Percentiles rank a stretch among this genome's conserved stretches.
Evolutionary conservation across 75 land plant genomes (phyloP).

Genomic region (Cunninghamia lanceolata): DNA sequence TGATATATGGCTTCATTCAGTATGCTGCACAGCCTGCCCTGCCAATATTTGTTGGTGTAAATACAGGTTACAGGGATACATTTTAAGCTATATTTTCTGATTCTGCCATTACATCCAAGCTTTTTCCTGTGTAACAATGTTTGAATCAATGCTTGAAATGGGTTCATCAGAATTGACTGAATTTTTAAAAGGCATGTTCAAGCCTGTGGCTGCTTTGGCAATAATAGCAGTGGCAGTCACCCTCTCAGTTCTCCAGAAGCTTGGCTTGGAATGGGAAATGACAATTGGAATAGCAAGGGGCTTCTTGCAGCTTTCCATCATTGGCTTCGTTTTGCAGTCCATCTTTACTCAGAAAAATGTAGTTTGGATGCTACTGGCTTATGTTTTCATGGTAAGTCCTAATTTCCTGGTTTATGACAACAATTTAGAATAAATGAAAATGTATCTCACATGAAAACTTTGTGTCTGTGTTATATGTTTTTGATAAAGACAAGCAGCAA

Average conservation of each 20-base stretch:
- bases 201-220: constrained; percentile 64
- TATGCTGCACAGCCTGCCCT: no score
- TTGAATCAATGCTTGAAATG: background rate
- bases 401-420: background rate
- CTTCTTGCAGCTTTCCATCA: constrained; percentile 78
- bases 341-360: constrained; percentile 66
- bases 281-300: constrained; percentile 59
- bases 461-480: no score
- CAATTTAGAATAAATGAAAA: no score
- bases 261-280: constrained; percentile 72
- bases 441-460: no score
- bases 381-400: constrained; percentile 71
- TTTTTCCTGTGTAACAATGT: background rate
- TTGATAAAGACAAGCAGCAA: no score
- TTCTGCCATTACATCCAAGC: no score
- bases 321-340: constrained; percentile 86
- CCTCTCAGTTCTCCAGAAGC: no score
- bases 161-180: no score
- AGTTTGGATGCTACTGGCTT: constrained; percentile 74
- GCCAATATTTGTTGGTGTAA: no score
- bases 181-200: constrained; percentile 75
- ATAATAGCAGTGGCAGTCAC: constrained; percentile 69
- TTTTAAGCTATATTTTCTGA: no score
- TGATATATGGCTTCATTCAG: no score
- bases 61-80: no score